phyloP scores from a whole-genome alignment of 78 protist genomes.

The Isochrysis galbana region DNA sequence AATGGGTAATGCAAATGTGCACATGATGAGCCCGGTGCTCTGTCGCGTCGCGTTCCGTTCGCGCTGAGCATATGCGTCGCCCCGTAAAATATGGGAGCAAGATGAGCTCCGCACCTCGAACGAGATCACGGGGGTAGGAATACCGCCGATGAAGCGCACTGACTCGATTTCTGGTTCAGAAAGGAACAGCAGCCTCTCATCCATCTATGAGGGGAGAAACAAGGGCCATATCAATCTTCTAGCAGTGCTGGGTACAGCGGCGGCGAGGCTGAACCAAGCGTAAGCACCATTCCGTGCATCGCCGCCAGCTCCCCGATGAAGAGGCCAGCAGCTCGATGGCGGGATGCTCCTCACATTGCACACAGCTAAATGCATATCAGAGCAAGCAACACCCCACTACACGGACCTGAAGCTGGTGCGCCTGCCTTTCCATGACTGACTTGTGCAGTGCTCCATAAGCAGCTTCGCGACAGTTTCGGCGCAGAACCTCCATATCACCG shows the following conservation, averaged over 20 bases:
- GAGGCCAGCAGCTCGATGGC: background rate
- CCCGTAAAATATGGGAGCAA: no score
- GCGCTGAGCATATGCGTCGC: no score
- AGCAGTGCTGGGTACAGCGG: no score
- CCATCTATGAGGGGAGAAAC: no score
- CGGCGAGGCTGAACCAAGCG: no score
- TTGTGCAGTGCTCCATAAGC: background rate
- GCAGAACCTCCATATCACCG: background rate
- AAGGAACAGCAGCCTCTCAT: background rate
- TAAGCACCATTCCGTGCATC: no score
- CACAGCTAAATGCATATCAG: no score
- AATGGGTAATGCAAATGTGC: background rate
- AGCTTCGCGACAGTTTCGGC: background rate
- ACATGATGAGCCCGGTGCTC: no score
- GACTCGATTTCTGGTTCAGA: background rate
- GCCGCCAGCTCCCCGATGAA: background rate
- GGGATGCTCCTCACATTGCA: no score
- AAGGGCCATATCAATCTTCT: no score
- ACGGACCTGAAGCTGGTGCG: background rate
- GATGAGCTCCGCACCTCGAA: background rate
- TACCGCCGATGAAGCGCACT: background rate
- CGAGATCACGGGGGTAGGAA: background rate
- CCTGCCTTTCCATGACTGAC: background rate
- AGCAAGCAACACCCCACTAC: no score
- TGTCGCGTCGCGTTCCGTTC: no score